phyloP scores from a whole-genome alignment of 371 early-diverging fungal species.

The Mucor piriformis region DNA sequence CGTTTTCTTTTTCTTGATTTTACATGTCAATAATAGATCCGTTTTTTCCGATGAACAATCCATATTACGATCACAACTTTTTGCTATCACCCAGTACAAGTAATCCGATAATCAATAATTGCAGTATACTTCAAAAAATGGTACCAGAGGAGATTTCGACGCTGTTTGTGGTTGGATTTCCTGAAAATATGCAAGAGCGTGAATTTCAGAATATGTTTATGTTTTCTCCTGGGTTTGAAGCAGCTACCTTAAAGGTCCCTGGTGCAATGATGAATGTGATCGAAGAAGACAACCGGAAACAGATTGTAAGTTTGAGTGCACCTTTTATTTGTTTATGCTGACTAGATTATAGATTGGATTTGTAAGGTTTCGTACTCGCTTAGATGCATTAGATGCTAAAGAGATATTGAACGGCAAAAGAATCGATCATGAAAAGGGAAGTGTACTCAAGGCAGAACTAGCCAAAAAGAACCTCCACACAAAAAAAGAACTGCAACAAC shows the following conservation, averaged over 20 bases:
- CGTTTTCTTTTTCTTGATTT: too few species aligned
- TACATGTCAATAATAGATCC: neutral
- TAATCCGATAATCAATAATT: neutral
- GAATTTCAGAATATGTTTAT: constrained; percentile 97
- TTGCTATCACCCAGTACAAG: constrained; percentile 4
- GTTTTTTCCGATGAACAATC: constrained; percentile 8
- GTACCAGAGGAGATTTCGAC: constrained; percentile 73
- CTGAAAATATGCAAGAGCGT: constrained; percentile 92
- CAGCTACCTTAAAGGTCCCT: constrained; percentile 85
- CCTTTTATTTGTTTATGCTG: neutral
- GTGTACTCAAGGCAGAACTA: constrained; percentile 90
- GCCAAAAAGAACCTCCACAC: constrained; percentile 92
- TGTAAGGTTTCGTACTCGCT: constrained; percentile 88
- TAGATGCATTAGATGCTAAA: constrained; percentile 84
- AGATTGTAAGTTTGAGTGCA: constrained; percentile 69
- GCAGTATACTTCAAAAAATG: neutral
- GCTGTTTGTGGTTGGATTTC: constrained; percentile 95
- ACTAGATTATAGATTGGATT: constrained; percentile 73
- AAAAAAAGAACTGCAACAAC: constrained; percentile 27
- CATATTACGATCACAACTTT: neutral
- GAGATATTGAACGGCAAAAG: constrained; percentile 83
- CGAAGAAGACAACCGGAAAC: constrained; percentile 63
- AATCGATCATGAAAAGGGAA: constrained; percentile 86
- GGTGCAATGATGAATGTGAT: constrained; percentile 25
- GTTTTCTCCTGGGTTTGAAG: constrained; percentile 91